Conservation (phyloP, 345 rosid species). For the Euphorbia pulcherrima region DNA sequence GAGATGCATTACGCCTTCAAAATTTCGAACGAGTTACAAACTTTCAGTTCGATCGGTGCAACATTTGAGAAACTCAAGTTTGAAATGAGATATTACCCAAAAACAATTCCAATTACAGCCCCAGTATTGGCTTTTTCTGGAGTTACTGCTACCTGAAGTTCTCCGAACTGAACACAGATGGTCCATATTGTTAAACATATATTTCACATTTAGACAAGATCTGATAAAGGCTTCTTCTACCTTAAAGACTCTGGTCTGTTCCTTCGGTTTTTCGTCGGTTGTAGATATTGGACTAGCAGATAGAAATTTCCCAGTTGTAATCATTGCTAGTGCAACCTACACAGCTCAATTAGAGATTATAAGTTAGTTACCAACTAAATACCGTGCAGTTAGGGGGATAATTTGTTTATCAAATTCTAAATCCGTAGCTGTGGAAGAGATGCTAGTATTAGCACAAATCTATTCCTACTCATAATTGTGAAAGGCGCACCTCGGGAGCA, state of each 20-base stretch:
- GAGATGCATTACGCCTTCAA: too few relatives aligned
- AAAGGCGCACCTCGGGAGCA: too few relatives aligned
- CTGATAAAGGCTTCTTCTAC: slow-evolving; percentile 29
- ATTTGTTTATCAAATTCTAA: background rate
- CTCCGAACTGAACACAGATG: slow-evolving; percentile 73
- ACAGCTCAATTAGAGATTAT: slow-evolving; percentile 1
- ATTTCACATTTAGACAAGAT: slow-evolving; percentile 2
- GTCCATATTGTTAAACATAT: background rate
- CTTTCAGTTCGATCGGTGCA: background rate
- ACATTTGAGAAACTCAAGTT: slow-evolving; percentile 6
- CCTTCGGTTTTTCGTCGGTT: slow-evolving; percentile 36
- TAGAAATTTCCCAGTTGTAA: slow-evolving; percentile 53
- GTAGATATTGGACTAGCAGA: slow-evolving; percentile 42
- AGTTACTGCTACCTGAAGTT: slow-evolving; percentile 76
- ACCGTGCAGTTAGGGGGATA: background rate
- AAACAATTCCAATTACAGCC: slow-evolving; percentile 56
- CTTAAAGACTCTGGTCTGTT: slow-evolving; percentile 63
- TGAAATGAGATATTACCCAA: slow-evolving; percentile 50
- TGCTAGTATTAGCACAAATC: background rate
- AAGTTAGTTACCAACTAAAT: background rate
- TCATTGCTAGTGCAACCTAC: slow-evolving; percentile 85
- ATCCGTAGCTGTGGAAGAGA: background rate
- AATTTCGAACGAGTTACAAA: background rate
- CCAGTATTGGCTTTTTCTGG: slow-evolving; percentile 70
- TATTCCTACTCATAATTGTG: background rate